These are phyloP conservation scores for Drechslerella dactyloides DNA, from an alignment of 2,329 filamentous ascomycete genomes.

Conservation along the genomic window DNA sequence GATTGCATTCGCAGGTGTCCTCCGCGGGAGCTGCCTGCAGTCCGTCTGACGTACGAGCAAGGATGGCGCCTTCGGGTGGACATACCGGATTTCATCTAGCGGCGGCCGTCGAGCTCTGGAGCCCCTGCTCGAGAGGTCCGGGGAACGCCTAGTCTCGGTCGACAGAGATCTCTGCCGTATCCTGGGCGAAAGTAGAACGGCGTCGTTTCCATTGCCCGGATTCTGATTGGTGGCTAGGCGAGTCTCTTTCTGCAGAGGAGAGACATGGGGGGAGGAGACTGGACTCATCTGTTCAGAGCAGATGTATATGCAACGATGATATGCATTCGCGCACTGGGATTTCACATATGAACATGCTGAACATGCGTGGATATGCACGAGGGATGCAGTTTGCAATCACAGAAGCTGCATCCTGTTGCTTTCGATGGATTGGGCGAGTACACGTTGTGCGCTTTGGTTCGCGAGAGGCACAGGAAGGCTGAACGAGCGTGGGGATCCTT, in stretches of 20 bases:
- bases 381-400: too few species aligned
- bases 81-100: conserved; percentile 10
- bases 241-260: not conserved
- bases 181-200: not conserved
- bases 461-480: not conserved
- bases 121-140: too few species aligned
- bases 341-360: not conserved
- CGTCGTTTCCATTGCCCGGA: not conserved
- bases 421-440: not conserved
- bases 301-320: not conserved
- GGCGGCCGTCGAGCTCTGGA: not conserved
- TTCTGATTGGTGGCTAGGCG: conserved; percentile 2
- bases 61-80: not conserved
- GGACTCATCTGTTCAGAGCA: too few species aligned
- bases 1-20: too few species aligned
- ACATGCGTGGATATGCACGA: not conserved
- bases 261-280: not conserved
- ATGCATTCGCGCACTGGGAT: not conserved
- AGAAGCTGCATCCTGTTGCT: not conserved
- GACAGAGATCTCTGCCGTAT: conserved; percentile 6
- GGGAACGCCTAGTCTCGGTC: conserved; percentile 14
- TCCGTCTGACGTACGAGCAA: not conserved
- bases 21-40: not conserved
- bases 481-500: too few species aligned
- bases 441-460: conserved; percentile 35